Evolutionary conservation across 2,329 filamentous ascomycete genomes (phyloP).

Genomic region (Aspergillus nomiae): DNA sequence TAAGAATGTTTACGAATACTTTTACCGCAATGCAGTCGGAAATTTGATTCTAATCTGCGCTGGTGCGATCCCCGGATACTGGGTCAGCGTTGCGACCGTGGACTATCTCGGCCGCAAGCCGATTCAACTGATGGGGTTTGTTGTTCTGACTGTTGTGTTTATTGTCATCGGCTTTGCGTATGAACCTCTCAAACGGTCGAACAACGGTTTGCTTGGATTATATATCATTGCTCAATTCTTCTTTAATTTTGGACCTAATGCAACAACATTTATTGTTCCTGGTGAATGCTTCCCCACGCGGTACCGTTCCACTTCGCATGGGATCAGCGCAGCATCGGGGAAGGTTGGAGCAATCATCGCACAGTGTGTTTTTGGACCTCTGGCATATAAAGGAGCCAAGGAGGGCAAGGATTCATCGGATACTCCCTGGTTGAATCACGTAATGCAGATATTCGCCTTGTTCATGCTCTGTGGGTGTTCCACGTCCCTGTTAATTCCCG

Average conservation of each 20-base stretch:
- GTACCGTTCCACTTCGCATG: slow-evolving; percentile 55
- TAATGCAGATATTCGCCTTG: slow-evolving; percentile 76
- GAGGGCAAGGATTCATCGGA: slow-evolving; percentile 49
- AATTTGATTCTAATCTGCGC: slow-evolving; percentile 79
- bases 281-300: slow-evolving; percentile 67
- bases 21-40: slow-evolving; percentile 74
- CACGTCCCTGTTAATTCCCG: slow-evolving; percentile 71
- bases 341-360: slow-evolving; percentile 70
- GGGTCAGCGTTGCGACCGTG: slow-evolving; percentile 73
- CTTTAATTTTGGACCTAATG: slow-evolving; percentile 56
- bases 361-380: slow-evolving; percentile 65
- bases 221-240: slow-evolving; percentile 68
- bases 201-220: slow-evolving; percentile 58
- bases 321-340: slow-evolving; percentile 61
- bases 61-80: slow-evolving; percentile 79
- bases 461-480: slow-evolving; percentile 77
- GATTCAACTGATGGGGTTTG: slow-evolving; percentile 68
- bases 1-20: slow-evolving; percentile 64
- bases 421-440: slow-evolving; percentile 68
- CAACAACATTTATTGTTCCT: slow-evolving; percentile 65
- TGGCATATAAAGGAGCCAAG: slow-evolving; percentile 59
- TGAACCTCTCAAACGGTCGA: slow-evolving; percentile 27
- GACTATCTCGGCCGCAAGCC: slow-evolving; percentile 77
- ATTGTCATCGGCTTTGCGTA: slow-evolving; percentile 64
- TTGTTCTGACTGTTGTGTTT: slow-evolving; percentile 63